Percentiles rank a stretch among this genome's conserved stretches.
Evolutionary conservation across 495 filamentous ascomycete genomes (phyloP).

Genomic region (Tuber magnatum): DNA sequence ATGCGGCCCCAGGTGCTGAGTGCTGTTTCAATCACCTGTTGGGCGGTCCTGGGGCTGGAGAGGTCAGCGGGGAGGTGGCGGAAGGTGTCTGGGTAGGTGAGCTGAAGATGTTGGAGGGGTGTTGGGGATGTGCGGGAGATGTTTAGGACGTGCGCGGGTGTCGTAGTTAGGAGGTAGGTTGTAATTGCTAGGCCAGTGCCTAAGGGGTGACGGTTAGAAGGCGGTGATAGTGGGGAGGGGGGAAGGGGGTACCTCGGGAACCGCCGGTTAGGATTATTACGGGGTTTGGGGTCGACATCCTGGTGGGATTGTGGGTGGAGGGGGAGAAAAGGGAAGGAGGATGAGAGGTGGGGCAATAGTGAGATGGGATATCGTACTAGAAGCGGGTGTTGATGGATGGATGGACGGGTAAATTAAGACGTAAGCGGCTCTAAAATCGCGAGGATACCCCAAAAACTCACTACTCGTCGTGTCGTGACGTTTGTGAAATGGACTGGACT

Average conservation of each 20-base stretch:
- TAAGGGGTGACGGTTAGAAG: not conserved
- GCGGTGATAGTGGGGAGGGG: not conserved
- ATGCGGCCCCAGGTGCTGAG: slow-evolving; percentile 60
- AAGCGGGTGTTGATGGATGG: not conserved
- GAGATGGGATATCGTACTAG: not conserved
- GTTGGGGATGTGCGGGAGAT: slow-evolving; percentile 59
- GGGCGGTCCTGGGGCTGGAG: slow-evolving; percentile 55
- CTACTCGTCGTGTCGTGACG: not conserved
- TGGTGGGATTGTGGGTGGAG: slow-evolving; percentile 16
- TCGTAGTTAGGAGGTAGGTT: slow-evolving; percentile 58
- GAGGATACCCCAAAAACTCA: no score
- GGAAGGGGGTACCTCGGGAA: slow-evolving; percentile 51
- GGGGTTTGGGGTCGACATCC: slow-evolving; percentile 26
- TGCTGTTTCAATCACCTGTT: slow-evolving; percentile 57
- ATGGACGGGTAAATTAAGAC: not conserved
- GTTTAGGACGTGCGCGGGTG: slow-evolving; percentile 62
- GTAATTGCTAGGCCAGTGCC: slow-evolving; percentile 70
- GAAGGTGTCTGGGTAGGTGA: slow-evolving; percentile 59
- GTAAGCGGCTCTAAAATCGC: not conserved
- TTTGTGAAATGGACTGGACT: no score
- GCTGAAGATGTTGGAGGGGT: slow-evolving; percentile 60
- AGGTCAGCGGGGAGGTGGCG: slow-evolving; percentile 71
- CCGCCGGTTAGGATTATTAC: slow-evolving; percentile 64
- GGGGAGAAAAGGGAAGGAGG: not conserved
- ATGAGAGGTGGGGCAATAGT: not conserved